Evolutionary conservation across 1,284 basidiomycete genomes (phyloP).

Genomic region (Marasmius oreades): DNA sequence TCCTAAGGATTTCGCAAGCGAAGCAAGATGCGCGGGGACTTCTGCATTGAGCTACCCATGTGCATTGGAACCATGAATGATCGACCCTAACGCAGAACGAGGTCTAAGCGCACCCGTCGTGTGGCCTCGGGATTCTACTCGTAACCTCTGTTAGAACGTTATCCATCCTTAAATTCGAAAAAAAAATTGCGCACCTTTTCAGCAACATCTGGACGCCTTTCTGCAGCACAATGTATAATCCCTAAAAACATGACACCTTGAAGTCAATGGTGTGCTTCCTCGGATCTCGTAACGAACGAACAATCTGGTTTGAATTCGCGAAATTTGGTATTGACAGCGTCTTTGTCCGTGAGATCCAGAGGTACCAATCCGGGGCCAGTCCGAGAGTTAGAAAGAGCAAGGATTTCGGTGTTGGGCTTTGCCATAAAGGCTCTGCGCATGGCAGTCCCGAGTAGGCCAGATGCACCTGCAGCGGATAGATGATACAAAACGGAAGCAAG

Average conservation of each 20-base stretch:
- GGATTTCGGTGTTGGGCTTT: conserved; percentile 36
- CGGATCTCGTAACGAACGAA: conserved; percentile 30
- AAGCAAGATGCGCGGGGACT: conserved; percentile 61
- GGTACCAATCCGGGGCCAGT: conserved; percentile 46
- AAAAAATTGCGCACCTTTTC: conserved; percentile 52
- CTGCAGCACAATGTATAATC: conserved; percentile 85
- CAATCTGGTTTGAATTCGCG: conserved; percentile 60
- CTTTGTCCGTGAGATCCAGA: conserved; percentile 57
- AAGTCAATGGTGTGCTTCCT: neutral
- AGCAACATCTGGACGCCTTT: conserved; percentile 79
- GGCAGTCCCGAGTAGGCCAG: conserved; percentile 71
- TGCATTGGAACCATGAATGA: neutral
- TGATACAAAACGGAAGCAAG: no score
- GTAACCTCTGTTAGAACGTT: neutral
- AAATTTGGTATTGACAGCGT: conserved; percentile 48
- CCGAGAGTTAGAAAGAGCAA: conserved; percentile 65
- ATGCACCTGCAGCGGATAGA: conserved; percentile 57
- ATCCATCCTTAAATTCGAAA: neutral
- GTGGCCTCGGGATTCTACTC: conserved; percentile 65
- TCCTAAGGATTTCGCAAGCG: conserved; percentile 49
- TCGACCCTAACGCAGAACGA: neutral
- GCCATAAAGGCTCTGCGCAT: conserved; percentile 59
- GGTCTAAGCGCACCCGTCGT: conserved; percentile 41
- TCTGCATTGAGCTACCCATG: conserved; percentile 59
- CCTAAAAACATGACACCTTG: conserved; percentile 35